Conservation (phyloP, 768 basidiomycete species). For the Suillus tomentosus region DNA sequence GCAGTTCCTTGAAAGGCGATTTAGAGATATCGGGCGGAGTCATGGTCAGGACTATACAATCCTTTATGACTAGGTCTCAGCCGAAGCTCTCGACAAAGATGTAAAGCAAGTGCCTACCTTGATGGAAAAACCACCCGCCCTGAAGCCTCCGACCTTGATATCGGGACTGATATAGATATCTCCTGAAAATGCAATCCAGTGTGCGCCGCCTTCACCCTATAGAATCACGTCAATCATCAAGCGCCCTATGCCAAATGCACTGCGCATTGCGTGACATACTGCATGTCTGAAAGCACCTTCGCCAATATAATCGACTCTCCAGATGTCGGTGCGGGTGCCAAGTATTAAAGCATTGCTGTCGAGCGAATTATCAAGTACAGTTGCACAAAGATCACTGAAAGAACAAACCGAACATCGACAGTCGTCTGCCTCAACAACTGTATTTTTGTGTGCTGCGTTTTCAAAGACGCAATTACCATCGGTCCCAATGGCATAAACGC, state of each 20-base stretch:
- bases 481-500: conserved; percentile 64
- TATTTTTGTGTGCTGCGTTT: conserved; percentile 48
- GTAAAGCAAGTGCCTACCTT: conserved; percentile 43
- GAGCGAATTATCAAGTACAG: conserved; percentile 7
- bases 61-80: conserved; percentile 41
- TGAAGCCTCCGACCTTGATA: conserved; percentile 63
- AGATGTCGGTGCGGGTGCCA: conserved; percentile 69
- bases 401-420: conserved; percentile 58
- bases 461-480: conserved; percentile 32
- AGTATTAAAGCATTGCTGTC: conserved; percentile 47
- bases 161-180: conserved; percentile 54
- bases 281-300: conserved; percentile 60
- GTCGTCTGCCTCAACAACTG: conserved; percentile 67
- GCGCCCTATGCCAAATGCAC: neutral
- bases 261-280: conserved; percentile 39
- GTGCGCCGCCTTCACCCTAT: conserved; percentile 62
- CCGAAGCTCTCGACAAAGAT: conserved; percentile 9
- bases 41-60: conserved; percentile 64
- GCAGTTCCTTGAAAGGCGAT: conserved; percentile 58
- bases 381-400: neutral
- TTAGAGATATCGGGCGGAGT: conserved; percentile 56
- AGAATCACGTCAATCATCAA: conserved; percentile 8
- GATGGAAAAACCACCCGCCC: conserved; percentile 61
- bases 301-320: conserved; percentile 65
- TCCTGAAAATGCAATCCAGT: conserved; percentile 63